These are phyloP conservation scores for Fraxinus velutina DNA, from an alignment of 305 asterid genomes.

Conservation along the genomic window DNA sequence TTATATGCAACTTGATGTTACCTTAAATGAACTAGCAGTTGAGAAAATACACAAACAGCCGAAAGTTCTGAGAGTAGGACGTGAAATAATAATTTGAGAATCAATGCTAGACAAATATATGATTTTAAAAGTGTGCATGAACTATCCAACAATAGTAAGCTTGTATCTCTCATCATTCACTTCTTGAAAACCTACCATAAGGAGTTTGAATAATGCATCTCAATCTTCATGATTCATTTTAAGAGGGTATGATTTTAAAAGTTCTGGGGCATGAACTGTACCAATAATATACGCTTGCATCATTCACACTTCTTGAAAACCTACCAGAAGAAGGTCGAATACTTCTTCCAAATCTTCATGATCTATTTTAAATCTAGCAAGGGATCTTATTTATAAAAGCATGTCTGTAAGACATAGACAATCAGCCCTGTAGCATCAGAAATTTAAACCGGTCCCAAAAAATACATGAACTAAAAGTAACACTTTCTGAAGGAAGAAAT, in stretches of 20 bases:
- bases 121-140: not conserved
- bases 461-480: not conserved
- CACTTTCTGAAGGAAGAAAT: not conserved
- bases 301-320: not conserved
- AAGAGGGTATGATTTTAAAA: not conserved
- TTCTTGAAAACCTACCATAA: not conserved
- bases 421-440: not conserved
- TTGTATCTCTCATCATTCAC: not conserved
- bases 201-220: not conserved
- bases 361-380: not conserved
- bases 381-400: not conserved
- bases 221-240: not conserved
- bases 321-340: not conserved
- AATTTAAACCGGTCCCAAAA: not conserved
- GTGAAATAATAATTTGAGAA: not conserved
- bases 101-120: not conserved
- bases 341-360: not conserved
- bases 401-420: not conserved
- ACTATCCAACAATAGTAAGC: not conserved
- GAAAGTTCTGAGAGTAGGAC: not conserved
- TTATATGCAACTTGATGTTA: not conserved
- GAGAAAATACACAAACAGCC: not conserved
- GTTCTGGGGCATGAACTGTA: not conserved
- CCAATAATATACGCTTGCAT: not conserved
- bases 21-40: not conserved